phyloP scores from a whole-genome alignment of 768 basidiomycete species.

The Termitomyces sp. region DNA sequence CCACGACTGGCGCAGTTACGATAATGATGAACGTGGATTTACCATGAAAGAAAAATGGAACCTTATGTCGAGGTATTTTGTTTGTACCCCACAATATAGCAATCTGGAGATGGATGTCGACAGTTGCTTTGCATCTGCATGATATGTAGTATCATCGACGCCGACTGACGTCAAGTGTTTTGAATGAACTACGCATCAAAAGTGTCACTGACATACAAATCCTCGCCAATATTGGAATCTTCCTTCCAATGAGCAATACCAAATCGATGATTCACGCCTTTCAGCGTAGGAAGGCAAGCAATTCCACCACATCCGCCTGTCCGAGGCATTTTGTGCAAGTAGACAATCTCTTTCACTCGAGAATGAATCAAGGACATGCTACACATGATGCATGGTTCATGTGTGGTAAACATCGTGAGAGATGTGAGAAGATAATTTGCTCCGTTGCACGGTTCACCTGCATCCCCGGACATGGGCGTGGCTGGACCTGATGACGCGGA shows the following conservation, averaged over 20 bases:
- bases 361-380: conserved; percentile 95
- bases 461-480: background rate
- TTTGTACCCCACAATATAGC: no score
- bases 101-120: background rate
- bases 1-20: background rate
- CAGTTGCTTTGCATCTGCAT: no score
- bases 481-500: background rate
- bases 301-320: conserved; percentile 87
- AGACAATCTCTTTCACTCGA: conserved; percentile 83
- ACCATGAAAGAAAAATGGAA: background rate
- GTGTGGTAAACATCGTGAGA: conserved; percentile 80
- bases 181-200: conserved; percentile 29
- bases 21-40: background rate
- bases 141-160: background rate
- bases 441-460: conserved; percentile 42
- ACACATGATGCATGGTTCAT: conserved; percentile 98
- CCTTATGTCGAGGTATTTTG: background rate
- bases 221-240: background rate
- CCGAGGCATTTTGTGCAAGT: conserved; percentile 61
- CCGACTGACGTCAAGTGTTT: background rate
- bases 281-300: conserved; percentile 71
- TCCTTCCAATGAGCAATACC: conserved; percentile 63
- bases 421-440: conserved; percentile 86
- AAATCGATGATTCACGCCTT: conserved; percentile 88
- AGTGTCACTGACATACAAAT: conserved; percentile 23